phyloP scores from a whole-genome alignment of 208 protist species.

The Leptomonas pyrrhocoris region DNA sequence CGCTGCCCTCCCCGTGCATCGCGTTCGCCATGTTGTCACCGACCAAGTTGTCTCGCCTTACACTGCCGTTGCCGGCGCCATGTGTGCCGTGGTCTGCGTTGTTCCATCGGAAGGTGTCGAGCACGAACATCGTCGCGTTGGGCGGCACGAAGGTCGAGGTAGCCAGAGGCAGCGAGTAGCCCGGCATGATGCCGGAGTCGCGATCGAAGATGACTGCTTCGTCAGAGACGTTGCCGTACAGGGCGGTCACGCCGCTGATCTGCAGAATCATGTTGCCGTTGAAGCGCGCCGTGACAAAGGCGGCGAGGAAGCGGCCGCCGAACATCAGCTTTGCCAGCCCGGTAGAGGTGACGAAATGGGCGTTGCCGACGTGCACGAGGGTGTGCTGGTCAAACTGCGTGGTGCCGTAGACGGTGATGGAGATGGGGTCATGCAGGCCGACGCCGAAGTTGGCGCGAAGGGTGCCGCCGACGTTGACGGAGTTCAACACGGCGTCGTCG shows the following conservation, averaged over 20 bases:
- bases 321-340: slow-evolving; percentile 56
- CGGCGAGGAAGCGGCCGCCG: slow-evolving; percentile 38
- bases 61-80: not conserved
- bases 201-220: slow-evolving; percentile 18
- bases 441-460: slow-evolving; percentile 34
- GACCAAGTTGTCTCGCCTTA: not conserved
- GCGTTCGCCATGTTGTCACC: not conserved
- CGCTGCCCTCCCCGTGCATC: not conserved
- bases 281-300: slow-evolving; percentile 46
- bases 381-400: slow-evolving; percentile 49
- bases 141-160: slow-evolving; percentile 40
- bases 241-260: slow-evolving; percentile 28
- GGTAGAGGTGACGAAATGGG: slow-evolving; percentile 52
- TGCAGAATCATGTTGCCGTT: slow-evolving; percentile 61
- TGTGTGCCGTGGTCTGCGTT: not conserved
- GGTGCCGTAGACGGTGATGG: slow-evolving; percentile 58
- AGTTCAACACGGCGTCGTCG: slow-evolving; percentile 61
- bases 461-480: slow-evolving; percentile 44
- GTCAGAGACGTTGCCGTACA: slow-evolving; percentile 50
- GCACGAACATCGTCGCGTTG: slow-evolving; percentile 39
- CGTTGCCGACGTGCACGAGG: slow-evolving; percentile 38
- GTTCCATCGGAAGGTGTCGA: slow-evolving; percentile 38
- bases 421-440: slow-evolving; percentile 21
- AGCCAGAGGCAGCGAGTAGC: slow-evolving; percentile 20
- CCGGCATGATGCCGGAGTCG: not conserved